phyloP scores from a whole-genome alignment of 768 basidiomycete species.

The Boletales sp. region DNA sequence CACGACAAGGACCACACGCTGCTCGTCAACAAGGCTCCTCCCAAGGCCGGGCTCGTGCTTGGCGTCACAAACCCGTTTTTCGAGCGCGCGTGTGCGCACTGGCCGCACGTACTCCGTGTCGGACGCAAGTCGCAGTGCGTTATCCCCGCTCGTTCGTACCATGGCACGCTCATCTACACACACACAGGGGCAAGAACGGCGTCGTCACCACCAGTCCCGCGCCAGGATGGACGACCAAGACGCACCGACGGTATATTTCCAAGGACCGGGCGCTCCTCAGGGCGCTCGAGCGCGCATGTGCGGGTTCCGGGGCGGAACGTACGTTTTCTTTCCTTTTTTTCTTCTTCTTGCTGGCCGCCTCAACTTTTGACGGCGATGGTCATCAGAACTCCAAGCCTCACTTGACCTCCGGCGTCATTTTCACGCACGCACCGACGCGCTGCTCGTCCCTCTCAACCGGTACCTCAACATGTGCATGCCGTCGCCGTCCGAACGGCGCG shows the following conservation, averaged over 20 bases:
- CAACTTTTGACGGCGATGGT: not conserved
- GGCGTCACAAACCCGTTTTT: slow-evolving; percentile 92
- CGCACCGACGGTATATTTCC: slow-evolving; percentile 79
- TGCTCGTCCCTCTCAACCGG: slow-evolving; percentile 86
- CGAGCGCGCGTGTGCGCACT: slow-evolving; percentile 73
- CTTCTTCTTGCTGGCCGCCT: too few species aligned
- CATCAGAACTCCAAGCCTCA: slow-evolving; percentile 57
- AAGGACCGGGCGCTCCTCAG: slow-evolving; percentile 78
- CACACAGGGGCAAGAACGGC: not conserved
- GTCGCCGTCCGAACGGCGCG: slow-evolving; percentile 46
- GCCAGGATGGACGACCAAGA: slow-evolving; percentile 75
- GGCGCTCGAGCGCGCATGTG: slow-evolving; percentile 60
- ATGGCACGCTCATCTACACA: too few species aligned
- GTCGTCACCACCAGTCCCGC: slow-evolving; percentile 42
- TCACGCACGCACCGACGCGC: slow-evolving; percentile 75
- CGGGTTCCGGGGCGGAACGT: slow-evolving; percentile 50
- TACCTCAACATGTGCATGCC: slow-evolving; percentile 90
- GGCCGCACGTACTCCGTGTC: slow-evolving; percentile 80
- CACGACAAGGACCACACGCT: slow-evolving; percentile 81
- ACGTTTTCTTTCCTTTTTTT: slow-evolving; percentile 23
- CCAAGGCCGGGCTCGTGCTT: slow-evolving; percentile 69
- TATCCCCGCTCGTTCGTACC: not conserved
- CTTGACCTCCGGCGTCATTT: slow-evolving; percentile 77
- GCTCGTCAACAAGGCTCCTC: slow-evolving; percentile 80
- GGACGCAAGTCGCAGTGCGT: slow-evolving; percentile 49